A percentile compares a stretch with the other conserved stretches of the same genome.
phyloP scores from a whole-genome alignment of 2,329 filamentous ascomycete genomes.

The Aspergillus puulaauensis region DNA sequence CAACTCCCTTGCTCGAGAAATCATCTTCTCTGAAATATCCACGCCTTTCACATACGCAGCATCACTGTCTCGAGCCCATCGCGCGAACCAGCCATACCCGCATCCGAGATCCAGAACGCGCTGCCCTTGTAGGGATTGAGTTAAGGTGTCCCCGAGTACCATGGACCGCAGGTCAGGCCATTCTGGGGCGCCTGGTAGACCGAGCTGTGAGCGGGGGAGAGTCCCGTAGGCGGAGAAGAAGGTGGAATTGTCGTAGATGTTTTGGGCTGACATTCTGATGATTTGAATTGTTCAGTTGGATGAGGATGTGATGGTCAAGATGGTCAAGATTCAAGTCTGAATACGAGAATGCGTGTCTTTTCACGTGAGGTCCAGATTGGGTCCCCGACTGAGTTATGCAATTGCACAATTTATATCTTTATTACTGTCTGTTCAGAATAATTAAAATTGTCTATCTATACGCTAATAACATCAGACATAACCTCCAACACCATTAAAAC shows the following conservation, averaged over 20 bases:
- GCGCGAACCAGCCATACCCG: not conserved
- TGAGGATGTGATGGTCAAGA: too few species aligned
- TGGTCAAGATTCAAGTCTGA: too few species aligned
- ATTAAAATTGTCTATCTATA: too few species aligned
- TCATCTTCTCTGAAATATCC: not conserved
- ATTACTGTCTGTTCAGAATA: too few species aligned
- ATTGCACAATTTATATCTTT: too few species aligned
- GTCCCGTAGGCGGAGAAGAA: not conserved
- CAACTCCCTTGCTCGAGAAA: not conserved
- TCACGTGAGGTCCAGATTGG: too few species aligned
- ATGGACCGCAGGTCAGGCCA: not conserved
- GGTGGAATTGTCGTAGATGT: not conserved
- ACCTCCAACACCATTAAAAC: too few species aligned
- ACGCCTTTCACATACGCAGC: not conserved
- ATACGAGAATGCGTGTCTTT: too few species aligned
- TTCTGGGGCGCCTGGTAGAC: not conserved
- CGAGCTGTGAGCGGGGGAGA: not conserved
- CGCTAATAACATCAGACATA: too few species aligned
- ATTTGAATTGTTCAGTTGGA: too few species aligned
- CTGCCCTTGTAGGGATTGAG: not conserved
- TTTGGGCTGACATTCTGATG: not conserved
- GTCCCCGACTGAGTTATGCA: too few species aligned
- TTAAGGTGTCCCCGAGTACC: not conserved
- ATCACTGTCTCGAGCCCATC: not conserved
- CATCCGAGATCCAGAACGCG: not conserved